Percentiles rank a stretch among this genome's conserved stretches.
These are phyloP conservation scores for Cornus controversa DNA, from an alignment of 148 eudicot genomes.

Conservation along the genomic window DNA sequence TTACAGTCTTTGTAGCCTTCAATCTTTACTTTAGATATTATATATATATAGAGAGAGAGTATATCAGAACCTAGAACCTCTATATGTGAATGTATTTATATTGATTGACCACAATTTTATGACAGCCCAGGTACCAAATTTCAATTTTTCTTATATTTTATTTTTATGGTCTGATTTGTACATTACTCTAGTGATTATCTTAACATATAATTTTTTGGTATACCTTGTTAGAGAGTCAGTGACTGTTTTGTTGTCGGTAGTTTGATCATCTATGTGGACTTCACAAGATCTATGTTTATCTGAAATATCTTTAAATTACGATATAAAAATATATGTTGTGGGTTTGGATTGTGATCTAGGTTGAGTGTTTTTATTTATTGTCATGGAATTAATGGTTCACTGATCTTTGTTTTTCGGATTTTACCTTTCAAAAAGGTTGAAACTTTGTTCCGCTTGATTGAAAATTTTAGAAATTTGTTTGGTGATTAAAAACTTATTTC, in stretches of 20 bases:
- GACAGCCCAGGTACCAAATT: constrained; percentile 2
- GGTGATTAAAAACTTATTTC: not conserved
- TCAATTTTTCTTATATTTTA: not conserved
- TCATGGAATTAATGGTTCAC: not conserved
- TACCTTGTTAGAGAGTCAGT: not conserved
- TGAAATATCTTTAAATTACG: not conserved
- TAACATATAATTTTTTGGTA: not conserved
- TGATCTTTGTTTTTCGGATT: not conserved
- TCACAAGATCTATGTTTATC: constrained; percentile 4
- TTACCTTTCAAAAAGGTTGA: not conserved
- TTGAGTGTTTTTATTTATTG: not conserved
- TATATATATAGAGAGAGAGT: too few species aligned
- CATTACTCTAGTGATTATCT: not conserved
- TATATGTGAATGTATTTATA: not conserved
- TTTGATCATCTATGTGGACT: not conserved
- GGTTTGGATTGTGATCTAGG: constrained; percentile 12
- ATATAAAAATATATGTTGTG: not conserved
- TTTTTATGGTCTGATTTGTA: not conserved
- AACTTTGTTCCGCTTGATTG: constrained; percentile 9
- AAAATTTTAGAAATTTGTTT: not conserved
- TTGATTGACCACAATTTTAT: constrained; percentile 7
- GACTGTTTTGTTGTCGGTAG: constrained; percentile 4
- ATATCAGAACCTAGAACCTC: too few species aligned
- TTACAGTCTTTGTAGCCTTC: not conserved
- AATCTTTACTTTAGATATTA: not conserved